Conservation (phyloP, 352 stramenopile genomes). For the Blastocystis sp. region DNA sequence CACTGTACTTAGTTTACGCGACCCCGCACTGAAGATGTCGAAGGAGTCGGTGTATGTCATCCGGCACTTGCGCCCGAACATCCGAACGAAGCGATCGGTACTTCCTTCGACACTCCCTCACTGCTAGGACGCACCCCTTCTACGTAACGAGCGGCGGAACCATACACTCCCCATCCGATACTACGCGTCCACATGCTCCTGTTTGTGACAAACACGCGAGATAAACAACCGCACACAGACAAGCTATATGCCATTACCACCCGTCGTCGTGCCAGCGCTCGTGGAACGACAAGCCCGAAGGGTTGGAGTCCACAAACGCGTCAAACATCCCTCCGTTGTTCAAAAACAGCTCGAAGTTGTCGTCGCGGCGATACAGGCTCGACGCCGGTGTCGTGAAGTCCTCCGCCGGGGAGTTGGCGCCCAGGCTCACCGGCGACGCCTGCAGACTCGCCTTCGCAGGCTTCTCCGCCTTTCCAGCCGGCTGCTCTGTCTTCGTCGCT, state of each 20-base stretch:
- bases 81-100: neutral
- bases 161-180: neutral
- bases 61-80: neutral
- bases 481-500: neutral
- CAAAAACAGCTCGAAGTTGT: slow-evolving; percentile 67
- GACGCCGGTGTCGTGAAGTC: neutral
- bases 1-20: neutral
- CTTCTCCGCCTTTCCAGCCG: neutral
- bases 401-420: neutral
- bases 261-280: slow-evolving; percentile 47
- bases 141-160: no score
- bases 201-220: slow-evolving; percentile 15
- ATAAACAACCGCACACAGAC: slow-evolving; percentile 31
- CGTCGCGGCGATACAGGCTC: slow-evolving; percentile 10
- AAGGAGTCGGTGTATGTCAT: slow-evolving; percentile 8
- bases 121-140: no score
- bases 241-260: slow-evolving; percentile 41
- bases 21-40: slow-evolving; percentile 19
- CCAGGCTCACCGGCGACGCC: neutral
- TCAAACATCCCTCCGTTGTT: slow-evolving; percentile 20
- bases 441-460: neutral
- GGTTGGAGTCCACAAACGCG: neutral
- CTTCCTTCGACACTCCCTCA: neutral
- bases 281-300: slow-evolving; percentile 1
- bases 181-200: neutral